Percentiles rank a stretch among this genome's conserved stretches.
Evolutionary conservation across 345 rosid genomes (phyloP).

Genomic region (Melaleuca alternifolia): DNA sequence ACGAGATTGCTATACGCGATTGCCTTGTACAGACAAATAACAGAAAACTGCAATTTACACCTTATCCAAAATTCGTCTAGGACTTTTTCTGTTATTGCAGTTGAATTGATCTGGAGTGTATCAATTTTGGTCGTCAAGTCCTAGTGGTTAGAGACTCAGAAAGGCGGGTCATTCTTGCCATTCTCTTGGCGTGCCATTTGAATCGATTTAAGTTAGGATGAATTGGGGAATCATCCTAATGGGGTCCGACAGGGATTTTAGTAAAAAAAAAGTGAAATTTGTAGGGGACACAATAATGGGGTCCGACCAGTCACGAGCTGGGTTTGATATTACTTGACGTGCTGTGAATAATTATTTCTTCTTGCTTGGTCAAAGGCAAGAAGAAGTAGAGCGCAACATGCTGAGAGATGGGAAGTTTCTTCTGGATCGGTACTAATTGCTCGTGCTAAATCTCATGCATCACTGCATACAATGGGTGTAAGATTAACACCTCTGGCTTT

Average conservation of each 20-base stretch:
- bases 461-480: background rate
- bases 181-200: background rate
- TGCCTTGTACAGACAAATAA: background rate
- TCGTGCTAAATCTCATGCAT: background rate
- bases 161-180: background rate
- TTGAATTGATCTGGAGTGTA: background rate
- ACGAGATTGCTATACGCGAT: background rate
- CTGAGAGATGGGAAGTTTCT: background rate
- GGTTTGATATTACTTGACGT: background rate
- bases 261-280: background rate
- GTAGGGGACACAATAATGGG: background rate
- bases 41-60: background rate
- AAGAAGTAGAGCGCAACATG: background rate
- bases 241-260: background rate
- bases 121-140: background rate
- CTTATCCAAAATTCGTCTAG: background rate
- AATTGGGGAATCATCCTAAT: background rate
- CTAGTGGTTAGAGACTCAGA: background rate
- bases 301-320: background rate
- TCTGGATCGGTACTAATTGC: background rate
- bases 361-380: background rate
- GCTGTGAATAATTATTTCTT: background rate
- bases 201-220: background rate
- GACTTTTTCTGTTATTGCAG: background rate
- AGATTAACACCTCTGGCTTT: background rate